phyloP scores from a whole-genome alignment of 2,329 filamentous ascomycete species.

The Macrophomina tecta region DNA sequence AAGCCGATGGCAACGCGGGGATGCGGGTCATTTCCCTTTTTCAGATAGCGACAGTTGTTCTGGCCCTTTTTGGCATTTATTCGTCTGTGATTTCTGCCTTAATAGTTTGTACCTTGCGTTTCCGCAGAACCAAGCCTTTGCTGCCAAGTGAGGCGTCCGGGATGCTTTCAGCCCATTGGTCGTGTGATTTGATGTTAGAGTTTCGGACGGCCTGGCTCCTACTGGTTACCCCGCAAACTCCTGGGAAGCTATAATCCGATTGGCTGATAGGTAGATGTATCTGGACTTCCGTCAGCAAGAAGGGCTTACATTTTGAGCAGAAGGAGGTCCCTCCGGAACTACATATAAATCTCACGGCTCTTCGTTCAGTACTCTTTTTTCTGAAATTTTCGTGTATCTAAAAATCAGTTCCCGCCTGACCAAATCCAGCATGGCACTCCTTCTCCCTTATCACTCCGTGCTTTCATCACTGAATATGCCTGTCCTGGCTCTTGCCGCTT shows the following conservation, averaged over 20 bases:
- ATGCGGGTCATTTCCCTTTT: neutral
- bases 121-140: neutral
- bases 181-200: neutral
- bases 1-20: constrained; percentile 3
- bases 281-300: neutral
- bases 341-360: neutral
- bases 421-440: neutral
- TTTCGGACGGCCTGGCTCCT: neutral
- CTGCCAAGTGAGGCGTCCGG: neutral
- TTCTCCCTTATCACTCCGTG: neutral
- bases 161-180: constrained; percentile 1
- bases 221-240: neutral
- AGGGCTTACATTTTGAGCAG: neutral
- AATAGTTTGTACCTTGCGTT: neutral
- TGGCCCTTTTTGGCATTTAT: neutral
- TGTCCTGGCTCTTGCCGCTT: neutral
- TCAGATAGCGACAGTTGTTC: neutral
- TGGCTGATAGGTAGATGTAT: neutral
- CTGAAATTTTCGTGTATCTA: no score
- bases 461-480: neutral
- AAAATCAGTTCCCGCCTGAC: no score
- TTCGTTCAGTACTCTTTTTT: neutral
- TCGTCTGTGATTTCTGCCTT: neutral
- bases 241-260: neutral
- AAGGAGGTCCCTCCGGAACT: neutral